Conservation (phyloP, 2,329 filamentous ascomycete species). For the Ophiocordyceps camponoti-floridani region DNA sequence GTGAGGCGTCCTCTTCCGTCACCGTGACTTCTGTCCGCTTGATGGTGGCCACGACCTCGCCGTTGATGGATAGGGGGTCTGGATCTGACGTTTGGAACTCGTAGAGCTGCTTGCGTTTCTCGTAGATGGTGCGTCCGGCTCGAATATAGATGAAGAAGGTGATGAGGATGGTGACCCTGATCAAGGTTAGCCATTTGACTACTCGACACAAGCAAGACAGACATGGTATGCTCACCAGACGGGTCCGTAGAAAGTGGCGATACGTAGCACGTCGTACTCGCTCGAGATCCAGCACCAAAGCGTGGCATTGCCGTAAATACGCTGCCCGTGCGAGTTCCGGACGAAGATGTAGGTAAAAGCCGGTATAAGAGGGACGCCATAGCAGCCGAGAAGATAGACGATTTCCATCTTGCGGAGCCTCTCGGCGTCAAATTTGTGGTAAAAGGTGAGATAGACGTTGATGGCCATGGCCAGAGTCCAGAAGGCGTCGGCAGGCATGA, state of each 20-base stretch:
- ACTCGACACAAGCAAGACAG: not conserved
- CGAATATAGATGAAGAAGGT: slow-evolving; percentile 49
- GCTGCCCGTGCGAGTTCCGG: slow-evolving; percentile 26
- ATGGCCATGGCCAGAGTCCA: slow-evolving; percentile 71
- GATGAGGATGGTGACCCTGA: slow-evolving; percentile 39
- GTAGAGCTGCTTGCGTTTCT: slow-evolving; percentile 43
- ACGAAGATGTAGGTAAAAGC: slow-evolving; percentile 52
- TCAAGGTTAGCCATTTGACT: not conserved
- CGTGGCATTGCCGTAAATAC: slow-evolving; percentile 56
- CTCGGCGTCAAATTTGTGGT: slow-evolving; percentile 49
- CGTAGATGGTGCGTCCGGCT: slow-evolving; percentile 49
- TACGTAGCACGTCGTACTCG: slow-evolving; percentile 53
- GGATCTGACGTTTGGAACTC: slow-evolving; percentile 31
- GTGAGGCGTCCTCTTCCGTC: slow-evolving; percentile 25
- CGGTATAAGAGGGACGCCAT: slow-evolving; percentile 54
- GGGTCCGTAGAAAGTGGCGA: slow-evolving; percentile 57
- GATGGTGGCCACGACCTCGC: slow-evolving; percentile 26
- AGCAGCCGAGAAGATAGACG: slow-evolving; percentile 51
- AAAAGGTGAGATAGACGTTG: slow-evolving; percentile 72
- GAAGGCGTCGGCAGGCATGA: slow-evolving; percentile 57
- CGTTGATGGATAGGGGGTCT: slow-evolving; percentile 19
- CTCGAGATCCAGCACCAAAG: slow-evolving; percentile 67
- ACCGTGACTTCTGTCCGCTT: slow-evolving; percentile 50
- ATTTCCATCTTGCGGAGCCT: slow-evolving; percentile 50
- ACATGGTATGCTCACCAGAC: slow-evolving; percentile 34